Base-by-base conservation (phyloP, 495 filamentous ascomycete species). In the Apodospora peruviana region DNA sequence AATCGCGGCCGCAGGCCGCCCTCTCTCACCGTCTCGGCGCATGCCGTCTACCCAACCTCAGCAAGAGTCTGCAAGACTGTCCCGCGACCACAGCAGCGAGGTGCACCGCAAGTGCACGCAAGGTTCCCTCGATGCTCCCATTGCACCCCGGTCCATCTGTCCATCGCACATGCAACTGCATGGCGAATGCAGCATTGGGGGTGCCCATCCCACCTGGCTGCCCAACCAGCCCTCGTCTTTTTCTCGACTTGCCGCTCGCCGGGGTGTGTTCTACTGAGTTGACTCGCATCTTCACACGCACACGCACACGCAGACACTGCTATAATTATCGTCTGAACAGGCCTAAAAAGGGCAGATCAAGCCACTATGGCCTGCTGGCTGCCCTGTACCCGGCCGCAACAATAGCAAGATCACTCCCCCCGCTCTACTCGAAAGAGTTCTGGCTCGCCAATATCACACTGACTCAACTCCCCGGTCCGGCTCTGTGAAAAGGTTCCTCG, bases 141-240 rank as follows among this genome's bases (percentile, higher is more conserved):
- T 48, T 35, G n/a, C 41, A 50, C 50, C 40, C 27, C 43, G 34
- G 20, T 24, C 55, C 37, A 23, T 24, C 35, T 22, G 39, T 20
- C 21, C 44, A 32, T 35, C 43, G 10, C 12, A 9, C 43, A 34
- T 8, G 24, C 46, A 48, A 48, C 57, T 43, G 53, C 50, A 36
- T 46, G 38, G 37, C 40, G 36, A 43, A 47, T 57, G 55, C 50
- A 53, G 43, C 44, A 21, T 38, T 29, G 35, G 29, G 11, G 43
- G 51, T 17, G 48, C 42, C 47, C 48, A 54, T 48, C 50, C 51
- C 56, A 18, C 50, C 18, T 46, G n/a, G n/a, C 53, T 61, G 59
- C 55, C 69, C 68, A 71, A 70, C 68, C 68, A 71, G 63, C 65
- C 67, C 24, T 65, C 60, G 57, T 41, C 53, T 55, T 66, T 65